Conservation (phyloP, 176 grass and related monocot species). For the Paspalum vaginatum region DNA sequence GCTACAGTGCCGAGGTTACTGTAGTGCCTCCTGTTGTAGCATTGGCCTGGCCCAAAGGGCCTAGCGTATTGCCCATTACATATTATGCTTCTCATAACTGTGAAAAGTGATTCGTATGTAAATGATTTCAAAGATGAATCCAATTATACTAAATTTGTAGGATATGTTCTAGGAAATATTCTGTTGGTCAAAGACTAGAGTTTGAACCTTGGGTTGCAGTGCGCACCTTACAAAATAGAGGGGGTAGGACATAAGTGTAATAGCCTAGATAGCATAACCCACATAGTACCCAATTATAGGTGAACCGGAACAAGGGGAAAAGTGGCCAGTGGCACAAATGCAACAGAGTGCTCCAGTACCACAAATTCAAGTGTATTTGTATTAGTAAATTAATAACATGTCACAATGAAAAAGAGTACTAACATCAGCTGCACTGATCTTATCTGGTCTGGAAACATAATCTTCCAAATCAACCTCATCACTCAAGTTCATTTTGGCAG, state of each 20-base stretch:
- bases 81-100: background rate
- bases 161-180: background rate
- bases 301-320: background rate
- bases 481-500: constrained; percentile 94
- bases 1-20: too few species aligned
- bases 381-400: background rate
- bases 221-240: background rate
- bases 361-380: background rate
- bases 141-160: background rate
- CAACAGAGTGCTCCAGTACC: too few species aligned
- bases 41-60: too few species aligned
- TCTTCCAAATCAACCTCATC: constrained; percentile 99
- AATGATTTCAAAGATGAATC: background rate
- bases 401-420: constrained; percentile 33
- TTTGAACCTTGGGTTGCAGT: background rate
- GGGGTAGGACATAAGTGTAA: background rate
- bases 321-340: background rate
- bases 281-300: background rate
- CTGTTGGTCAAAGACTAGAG: too few species aligned
- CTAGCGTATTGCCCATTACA: too few species aligned
- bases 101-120: background rate
- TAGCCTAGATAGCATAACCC: background rate
- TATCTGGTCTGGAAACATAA: constrained; percentile 93
- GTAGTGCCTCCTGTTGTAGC: too few species aligned
- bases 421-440: constrained; percentile 97